phyloP scores from a whole-genome alignment of 371 early-diverging fungal species.

The Syncephalastrum racemosum region DNA sequence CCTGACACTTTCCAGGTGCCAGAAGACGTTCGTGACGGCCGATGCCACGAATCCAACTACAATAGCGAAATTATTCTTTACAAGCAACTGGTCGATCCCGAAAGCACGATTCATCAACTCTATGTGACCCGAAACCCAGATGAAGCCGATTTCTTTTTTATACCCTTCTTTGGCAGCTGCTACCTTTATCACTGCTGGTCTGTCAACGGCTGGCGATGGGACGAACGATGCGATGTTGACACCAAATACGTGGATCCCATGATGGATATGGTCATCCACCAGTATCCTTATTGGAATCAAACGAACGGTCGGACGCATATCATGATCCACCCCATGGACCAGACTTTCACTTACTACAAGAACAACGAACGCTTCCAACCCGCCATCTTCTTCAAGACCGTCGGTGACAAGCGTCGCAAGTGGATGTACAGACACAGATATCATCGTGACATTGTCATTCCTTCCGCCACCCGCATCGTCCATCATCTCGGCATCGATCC shows the following conservation, averaged over 20 bases:
- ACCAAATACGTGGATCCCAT: constrained; percentile 47
- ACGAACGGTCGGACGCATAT: constrained; percentile 48
- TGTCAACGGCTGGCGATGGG: constrained; percentile 44
- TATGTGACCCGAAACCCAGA: constrained; percentile 54
- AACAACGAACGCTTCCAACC: constrained; percentile 39
- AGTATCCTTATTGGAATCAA: constrained; percentile 52
- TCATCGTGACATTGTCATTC: constrained; percentile 55
- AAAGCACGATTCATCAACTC: constrained; percentile 35
- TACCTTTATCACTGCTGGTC: constrained; percentile 54
- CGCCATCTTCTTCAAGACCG: constrained; percentile 52
- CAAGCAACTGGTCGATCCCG: constrained; percentile 44
- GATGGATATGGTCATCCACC: constrained; percentile 52
- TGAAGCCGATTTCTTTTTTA: constrained; percentile 55
- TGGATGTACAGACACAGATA: constrained; percentile 45
- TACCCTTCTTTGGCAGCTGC: constrained; percentile 59
- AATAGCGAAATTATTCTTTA: constrained; percentile 46
- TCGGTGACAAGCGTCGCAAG: constrained; percentile 47
- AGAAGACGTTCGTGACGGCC: constrained; percentile 24
- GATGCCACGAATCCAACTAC: constrained; percentile 47
- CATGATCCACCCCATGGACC: constrained; percentile 58
- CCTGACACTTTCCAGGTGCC: constrained; percentile 43
- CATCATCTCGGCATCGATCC: constrained; percentile 39
- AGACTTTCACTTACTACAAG: constrained; percentile 49
- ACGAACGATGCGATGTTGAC: constrained; percentile 53
- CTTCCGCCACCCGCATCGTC: constrained; percentile 49